Evolutionary conservation across 768 basidiomycete species (phyloP).

Genomic region (Russula brevipes): DNA sequence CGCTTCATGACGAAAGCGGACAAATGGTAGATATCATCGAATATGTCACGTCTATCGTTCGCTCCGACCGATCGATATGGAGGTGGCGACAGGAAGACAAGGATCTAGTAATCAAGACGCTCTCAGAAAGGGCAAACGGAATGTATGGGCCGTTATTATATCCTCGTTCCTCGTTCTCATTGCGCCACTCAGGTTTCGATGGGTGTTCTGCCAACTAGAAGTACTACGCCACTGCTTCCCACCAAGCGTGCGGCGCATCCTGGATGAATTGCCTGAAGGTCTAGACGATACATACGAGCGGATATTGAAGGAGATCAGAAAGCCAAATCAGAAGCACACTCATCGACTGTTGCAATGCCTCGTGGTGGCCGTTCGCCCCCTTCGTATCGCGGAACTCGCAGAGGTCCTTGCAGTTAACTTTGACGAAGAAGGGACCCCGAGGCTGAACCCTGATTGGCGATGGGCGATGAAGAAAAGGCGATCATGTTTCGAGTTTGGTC

Average conservation of each 20-base stretch:
- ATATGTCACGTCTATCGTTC: background rate
- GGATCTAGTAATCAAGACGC: background rate
- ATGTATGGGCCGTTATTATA: background rate
- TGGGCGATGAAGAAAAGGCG: background rate
- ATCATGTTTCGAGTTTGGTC: background rate
- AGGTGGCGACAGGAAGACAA: background rate
- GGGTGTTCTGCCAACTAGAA: background rate
- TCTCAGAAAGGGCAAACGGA: background rate
- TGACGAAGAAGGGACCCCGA: background rate
- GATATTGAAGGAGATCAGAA: background rate
- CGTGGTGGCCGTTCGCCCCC: background rate
- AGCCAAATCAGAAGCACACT: background rate
- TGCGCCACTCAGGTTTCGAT: background rate
- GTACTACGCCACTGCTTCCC: background rate
- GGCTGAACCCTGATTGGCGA: background rate
- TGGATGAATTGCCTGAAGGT: background rate
- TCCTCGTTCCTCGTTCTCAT: background rate
- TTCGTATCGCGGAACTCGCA: background rate
- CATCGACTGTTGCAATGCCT: conserved; percentile 4
- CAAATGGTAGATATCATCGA: background rate
- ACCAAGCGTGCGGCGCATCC: background rate
- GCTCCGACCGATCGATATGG: background rate
- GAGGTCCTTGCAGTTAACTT: background rate
- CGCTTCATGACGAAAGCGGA: too few species aligned
- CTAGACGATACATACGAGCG: conserved; percentile 1